These are phyloP conservation scores for Gracilaria gracilis DNA, from an alignment of 23 red algal genomes.

Conservation along the genomic window DNA sequence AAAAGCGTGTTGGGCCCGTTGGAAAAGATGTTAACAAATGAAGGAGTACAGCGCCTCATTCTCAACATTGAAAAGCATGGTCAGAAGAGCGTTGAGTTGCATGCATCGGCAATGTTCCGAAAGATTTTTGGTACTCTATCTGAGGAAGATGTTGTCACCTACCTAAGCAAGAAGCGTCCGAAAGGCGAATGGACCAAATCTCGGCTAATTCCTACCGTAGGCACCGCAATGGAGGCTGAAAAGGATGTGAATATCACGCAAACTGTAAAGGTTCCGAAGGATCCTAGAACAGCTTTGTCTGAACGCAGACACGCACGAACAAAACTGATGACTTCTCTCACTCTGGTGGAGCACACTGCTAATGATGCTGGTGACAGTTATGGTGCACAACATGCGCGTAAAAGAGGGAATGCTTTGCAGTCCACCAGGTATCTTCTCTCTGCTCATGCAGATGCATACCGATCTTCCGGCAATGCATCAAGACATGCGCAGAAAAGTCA, in stretches of 20 bases:
- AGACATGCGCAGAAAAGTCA: constrained; percentile 16
- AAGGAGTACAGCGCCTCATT: constrained; percentile 1
- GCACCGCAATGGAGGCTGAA: background rate
- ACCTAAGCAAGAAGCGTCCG: background rate
- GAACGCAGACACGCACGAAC: background rate
- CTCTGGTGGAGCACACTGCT: background rate
- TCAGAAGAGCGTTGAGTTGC: constrained; percentile 29
- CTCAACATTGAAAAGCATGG: constrained; percentile 25
- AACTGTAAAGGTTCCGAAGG: background rate
- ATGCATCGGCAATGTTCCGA: constrained; percentile 32
- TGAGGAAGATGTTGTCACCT: background rate
- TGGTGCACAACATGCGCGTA: background rate
- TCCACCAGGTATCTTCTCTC: constrained; percentile 21
- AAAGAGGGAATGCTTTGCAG: constrained; percentile 9
- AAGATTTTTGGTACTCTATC: constrained; percentile 27
- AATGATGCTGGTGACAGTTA: background rate
- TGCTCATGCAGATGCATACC: constrained; percentile 6
- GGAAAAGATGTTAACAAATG: background rate
- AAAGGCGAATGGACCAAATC: constrained; percentile 25
- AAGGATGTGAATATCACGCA: background rate
- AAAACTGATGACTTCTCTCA: constrained; percentile 31
- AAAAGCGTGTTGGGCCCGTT: background rate
- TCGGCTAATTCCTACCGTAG: background rate
- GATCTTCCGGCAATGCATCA: background rate
- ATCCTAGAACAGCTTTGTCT: constrained; percentile 9